Percentiles rank a stretch among this genome's conserved stretches.
phyloP scores from a whole-genome alignment of 257 asterid species.

The Ocimum tenuiflorum region DNA sequence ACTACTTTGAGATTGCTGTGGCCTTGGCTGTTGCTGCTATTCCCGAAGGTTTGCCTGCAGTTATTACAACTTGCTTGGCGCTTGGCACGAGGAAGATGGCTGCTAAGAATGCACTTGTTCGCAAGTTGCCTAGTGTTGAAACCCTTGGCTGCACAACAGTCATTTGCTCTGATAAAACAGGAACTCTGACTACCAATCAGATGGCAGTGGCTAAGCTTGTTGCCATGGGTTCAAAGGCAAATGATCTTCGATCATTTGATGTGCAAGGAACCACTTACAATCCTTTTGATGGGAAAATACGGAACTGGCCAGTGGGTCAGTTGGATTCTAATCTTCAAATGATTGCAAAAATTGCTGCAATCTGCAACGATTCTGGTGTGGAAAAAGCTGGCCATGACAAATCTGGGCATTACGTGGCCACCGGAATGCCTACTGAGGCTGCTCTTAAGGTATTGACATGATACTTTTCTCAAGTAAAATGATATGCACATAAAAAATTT shows the following conservation, averaged over 20 bases:
- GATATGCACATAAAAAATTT: too few relatives aligned
- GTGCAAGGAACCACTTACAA: constrained; percentile 81
- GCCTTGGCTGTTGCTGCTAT: constrained; percentile 99
- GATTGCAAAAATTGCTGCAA: constrained; percentile 91
- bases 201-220: constrained; percentile 93
- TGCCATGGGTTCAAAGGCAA: constrained; percentile 57
- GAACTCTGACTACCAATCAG: constrained; percentile 94
- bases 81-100: constrained; percentile 99
- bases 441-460: constrained; percentile 82
- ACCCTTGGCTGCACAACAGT: constrained; percentile 99
- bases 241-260: constrained; percentile 46
- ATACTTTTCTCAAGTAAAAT: not conserved
- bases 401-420: constrained; percentile 59
- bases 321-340: constrained; percentile 75
- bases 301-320: constrained; percentile 60
- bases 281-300: constrained; percentile 86
- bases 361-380: constrained; percentile 91
- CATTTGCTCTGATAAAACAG: constrained; percentile 96
- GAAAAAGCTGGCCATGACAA: constrained; percentile 60
- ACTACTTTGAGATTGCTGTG: constrained; percentile 97
- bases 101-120: constrained; percentile 98
- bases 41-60: constrained; percentile 99
- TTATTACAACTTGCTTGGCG: constrained; percentile 94
- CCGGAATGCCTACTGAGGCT: constrained; percentile 94
- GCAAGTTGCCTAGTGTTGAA: constrained; percentile 98